A percentile compares a stretch with the other conserved stretches of the same genome.
These are phyloP conservation scores for Onygenales sp. DNA, from an alignment of 2,329 filamentous ascomycete species.

Conservation along the genomic window DNA sequence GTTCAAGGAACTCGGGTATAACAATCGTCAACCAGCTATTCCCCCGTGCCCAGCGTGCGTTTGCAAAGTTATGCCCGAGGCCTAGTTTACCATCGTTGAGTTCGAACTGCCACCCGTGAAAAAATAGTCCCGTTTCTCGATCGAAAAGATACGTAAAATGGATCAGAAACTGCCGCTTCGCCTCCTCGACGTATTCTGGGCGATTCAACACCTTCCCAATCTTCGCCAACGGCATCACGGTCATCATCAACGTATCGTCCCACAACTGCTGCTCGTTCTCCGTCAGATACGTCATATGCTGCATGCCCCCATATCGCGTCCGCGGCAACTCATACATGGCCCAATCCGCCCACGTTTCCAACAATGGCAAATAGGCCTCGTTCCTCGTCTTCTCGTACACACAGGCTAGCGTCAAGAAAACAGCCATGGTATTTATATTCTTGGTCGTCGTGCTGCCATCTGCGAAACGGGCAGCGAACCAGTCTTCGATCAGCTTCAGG, in stretches of 20 bases:
- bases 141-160: constrained; percentile 75
- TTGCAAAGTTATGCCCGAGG: constrained; percentile 47
- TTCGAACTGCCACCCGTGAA: constrained; percentile 73
- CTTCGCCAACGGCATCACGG: constrained; percentile 68
- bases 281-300: constrained; percentile 64
- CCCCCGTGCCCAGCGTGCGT: constrained; percentile 48
- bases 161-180: constrained; percentile 66
- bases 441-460: constrained; percentile 63
- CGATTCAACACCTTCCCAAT: constrained; percentile 62
- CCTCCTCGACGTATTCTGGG: constrained; percentile 66
- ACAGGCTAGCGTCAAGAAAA: constrained; percentile 64
- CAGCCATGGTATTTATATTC: constrained; percentile 79
- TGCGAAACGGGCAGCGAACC: constrained; percentile 61
- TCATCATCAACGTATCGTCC: constrained; percentile 88
- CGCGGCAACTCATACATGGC: constrained; percentile 66
- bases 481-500: constrained; percentile 59
- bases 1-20: constrained; percentile 71
- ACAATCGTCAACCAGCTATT: constrained; percentile 66
- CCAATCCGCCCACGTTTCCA: constrained; percentile 76
- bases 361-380: constrained; percentile 61
- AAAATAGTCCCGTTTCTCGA: constrained; percentile 61
- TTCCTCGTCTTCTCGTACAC: constrained; percentile 68
- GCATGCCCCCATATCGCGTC: constrained; percentile 62
- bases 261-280: constrained; percentile 67
- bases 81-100: constrained; percentile 40